phyloP scores from a whole-genome alignment of 139 green algal genomes.

The Volvox reticuliferus region DNA sequence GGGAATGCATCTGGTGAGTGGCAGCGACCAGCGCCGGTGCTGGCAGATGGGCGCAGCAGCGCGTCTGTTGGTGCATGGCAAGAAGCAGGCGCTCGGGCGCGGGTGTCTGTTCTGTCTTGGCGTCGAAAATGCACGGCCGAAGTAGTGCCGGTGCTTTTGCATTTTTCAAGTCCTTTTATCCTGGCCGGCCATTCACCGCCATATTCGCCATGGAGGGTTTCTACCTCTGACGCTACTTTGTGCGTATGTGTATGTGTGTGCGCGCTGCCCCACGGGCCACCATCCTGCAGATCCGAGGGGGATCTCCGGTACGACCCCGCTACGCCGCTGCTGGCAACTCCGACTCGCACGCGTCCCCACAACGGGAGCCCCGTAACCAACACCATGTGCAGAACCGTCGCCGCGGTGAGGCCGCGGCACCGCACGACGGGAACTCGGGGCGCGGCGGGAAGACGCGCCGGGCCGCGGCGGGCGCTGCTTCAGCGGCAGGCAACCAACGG shows the following conservation, averaged over 20 bases:
- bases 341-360: not conserved
- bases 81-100: not conserved
- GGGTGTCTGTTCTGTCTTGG: too few species aligned
- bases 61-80: slow-evolving; percentile 4
- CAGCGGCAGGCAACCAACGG: not conserved
- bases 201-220: too few species aligned
- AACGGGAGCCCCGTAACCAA: not conserved
- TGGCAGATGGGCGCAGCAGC: not conserved
- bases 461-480: not conserved
- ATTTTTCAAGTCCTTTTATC: too few species aligned
- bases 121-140: too few species aligned
- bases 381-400: not conserved
- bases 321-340: not conserved
- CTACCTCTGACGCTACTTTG: too few species aligned
- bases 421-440: not conserved
- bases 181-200: too few species aligned
- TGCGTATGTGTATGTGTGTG: too few species aligned
- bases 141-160: too few species aligned
- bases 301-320: slow-evolving; percentile 12
- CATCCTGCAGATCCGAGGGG: slow-evolving; percentile 5
- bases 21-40: not conserved
- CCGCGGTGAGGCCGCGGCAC: not conserved
- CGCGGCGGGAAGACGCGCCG: not conserved
- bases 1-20: not conserved
- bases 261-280: not conserved